Evolutionary conservation across 768 basidiomycete species (phyloP).

Genomic region (Leccinellum luteum): DNA sequence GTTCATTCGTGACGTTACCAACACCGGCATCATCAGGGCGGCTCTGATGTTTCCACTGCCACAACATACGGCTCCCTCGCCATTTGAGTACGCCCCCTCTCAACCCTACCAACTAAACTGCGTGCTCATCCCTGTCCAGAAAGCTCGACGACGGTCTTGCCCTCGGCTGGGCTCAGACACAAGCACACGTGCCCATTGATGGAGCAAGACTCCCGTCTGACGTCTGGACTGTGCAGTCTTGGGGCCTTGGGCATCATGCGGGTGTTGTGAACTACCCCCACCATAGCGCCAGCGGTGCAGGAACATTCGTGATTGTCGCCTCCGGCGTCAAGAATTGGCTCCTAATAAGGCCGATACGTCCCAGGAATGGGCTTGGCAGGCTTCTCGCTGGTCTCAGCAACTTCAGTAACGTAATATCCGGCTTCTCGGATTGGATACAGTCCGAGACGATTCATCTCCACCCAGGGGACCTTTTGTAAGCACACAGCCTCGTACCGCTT

Average conservation of each 20-base stretch:
- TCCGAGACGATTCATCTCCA: neutral
- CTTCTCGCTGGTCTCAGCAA: neutral
- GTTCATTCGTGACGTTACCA: neutral
- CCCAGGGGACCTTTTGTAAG: neutral
- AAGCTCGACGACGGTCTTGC: neutral
- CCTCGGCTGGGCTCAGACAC: neutral
- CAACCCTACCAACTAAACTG: no score
- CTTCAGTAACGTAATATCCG: neutral
- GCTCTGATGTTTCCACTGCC: neutral
- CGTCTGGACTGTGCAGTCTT: neutral
- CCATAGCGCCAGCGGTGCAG: neutral
- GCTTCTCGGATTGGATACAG: neutral
- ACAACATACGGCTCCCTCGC: neutral
- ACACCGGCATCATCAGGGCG: neutral
- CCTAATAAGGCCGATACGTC: neutral
- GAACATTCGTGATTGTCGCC: neutral
- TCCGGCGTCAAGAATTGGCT: slow-evolving; percentile 1
- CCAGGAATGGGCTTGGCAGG: neutral
- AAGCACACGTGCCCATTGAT: neutral
- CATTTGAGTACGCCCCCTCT: neutral
- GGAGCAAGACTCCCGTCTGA: neutral
- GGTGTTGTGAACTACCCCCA: neutral
- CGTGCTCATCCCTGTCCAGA: neutral
- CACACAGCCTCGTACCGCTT: no score
- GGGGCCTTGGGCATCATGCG: neutral